These are phyloP conservation scores for Penicillium verhagenii DNA, from an alignment of 495 filamentous ascomycete genomes.

Conservation along the genomic window DNA sequence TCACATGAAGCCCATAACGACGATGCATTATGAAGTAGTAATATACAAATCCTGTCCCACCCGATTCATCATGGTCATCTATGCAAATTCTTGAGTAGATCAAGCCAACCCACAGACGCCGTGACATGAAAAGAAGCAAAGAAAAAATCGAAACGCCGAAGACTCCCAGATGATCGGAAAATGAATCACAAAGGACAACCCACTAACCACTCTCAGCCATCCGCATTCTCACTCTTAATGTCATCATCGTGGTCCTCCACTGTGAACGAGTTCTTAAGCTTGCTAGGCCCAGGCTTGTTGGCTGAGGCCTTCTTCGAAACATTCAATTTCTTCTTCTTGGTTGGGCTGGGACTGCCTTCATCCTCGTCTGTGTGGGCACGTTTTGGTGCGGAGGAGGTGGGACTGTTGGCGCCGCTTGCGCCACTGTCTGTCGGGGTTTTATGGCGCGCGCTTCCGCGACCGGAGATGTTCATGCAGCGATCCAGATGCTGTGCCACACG, in stretches of 20 bases:
- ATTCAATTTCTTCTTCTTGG: conserved; percentile 49
- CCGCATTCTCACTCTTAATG: conserved; percentile 29
- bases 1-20: conserved; percentile 1
- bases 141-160: conserved; percentile 14
- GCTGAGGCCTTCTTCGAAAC: conserved; percentile 38
- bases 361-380: conserved; percentile 41
- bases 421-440: conserved; percentile 41
- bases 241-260: conserved; percentile 31
- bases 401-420: conserved; percentile 33
- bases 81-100: conserved; percentile 26
- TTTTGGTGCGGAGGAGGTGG: conserved; percentile 38
- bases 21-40: conserved; percentile 26
- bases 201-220: conserved; percentile 3
- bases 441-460: conserved; percentile 58
- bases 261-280: conserved; percentile 43
- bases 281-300: conserved; percentile 45
- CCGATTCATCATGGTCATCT: conserved; percentile 31
- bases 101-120: conserved; percentile 27
- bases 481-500: conserved; percentile 73
- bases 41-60: conserved; percentile 26
- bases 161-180: conserved; percentile 15
- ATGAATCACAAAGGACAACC: conserved; percentile 5
- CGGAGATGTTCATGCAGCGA: conserved; percentile 74
- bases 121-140: conserved; percentile 5
- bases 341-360: conserved; percentile 33